Base-by-base conservation (phyloP, 139 green algal genomes). In the Picochlorum sp. region DNA sequence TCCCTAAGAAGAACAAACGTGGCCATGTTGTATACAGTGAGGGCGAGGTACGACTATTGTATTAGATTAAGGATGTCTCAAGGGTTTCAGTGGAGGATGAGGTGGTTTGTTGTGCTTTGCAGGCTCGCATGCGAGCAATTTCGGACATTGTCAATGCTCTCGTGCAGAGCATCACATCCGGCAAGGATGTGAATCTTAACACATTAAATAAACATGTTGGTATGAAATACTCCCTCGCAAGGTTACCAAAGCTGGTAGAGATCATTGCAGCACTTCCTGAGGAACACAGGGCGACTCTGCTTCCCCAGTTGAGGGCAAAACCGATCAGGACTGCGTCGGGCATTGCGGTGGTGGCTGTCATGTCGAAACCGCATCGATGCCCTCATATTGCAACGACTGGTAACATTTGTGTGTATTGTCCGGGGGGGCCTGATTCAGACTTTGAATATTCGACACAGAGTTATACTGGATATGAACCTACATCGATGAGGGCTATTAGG, bases 401-500 rank as follows among this genome's bases (percentile, higher is more conserved):
- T 67, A 96, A 96, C 83, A 96, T 98, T 69, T 98, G 93, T 72
- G 84, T 98, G 49, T 98, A 98, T 79, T 98, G 93, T 74, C 93
- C 93, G 0, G 93, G 93, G 7, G 92, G 93, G 1, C 93, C 93
- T 4, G 93, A 98, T 75, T 94, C 83, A 2, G 92, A 98, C 68
- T 98, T 98, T 70, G 92, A 98, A 86, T 98, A 98, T 78, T 83
- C 59, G 54, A 98, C 92, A 18, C 92, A 97, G 79, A 81, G 66
- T 11, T 91, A 92, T 77, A 92, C 85, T 4, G 77, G 91, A 8
- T 98, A 98, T 64, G 93, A 98, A 72, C 93, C 93, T 13, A 98
- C 93, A 24, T 89, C 74, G 66, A 98, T 98, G 93, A 75, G 93
- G 2, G 93, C 93, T 31, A 98, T 98, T 49, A 75, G 93, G 3